These are phyloP conservation scores for Leptographium wingfieldii DNA, from an alignment of 2,329 filamentous ascomycete species.

Conservation along the genomic window DNA sequence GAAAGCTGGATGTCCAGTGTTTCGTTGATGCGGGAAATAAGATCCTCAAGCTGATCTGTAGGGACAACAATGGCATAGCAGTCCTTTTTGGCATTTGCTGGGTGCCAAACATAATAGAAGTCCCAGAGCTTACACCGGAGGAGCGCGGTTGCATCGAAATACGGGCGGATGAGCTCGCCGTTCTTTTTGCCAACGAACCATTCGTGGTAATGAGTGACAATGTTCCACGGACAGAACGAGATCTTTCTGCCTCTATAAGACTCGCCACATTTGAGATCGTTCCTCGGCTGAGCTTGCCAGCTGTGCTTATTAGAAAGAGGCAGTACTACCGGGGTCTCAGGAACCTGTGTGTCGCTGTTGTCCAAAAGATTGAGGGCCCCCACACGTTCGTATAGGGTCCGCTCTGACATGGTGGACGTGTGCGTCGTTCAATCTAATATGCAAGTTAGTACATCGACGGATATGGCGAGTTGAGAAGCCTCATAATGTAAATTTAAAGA, in stretches of 20 bases:
- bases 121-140: slow-evolving; percentile 57
- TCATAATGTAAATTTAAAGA: not conserved
- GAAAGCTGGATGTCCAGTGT: slow-evolving; percentile 39
- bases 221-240: slow-evolving; percentile 34
- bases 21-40: slow-evolving; percentile 53
- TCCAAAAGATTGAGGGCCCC: not conserved
- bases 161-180: slow-evolving; percentile 30
- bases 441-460: not conserved
- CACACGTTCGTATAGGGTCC: not conserved
- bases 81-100: slow-evolving; percentile 28
- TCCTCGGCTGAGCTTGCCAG: not conserved
- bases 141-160: slow-evolving; percentile 44
- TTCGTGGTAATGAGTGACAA: slow-evolving; percentile 45
- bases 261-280: not conserved
- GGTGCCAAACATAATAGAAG: slow-evolving; percentile 56
- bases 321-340: not conserved
- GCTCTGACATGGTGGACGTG: not conserved
- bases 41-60: slow-evolving; percentile 48
- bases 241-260: slow-evolving; percentile 11
- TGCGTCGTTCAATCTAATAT: not conserved
- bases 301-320: not conserved
- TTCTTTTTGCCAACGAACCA: slow-evolving; percentile 44
- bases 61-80: slow-evolving; percentile 53
- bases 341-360: not conserved
- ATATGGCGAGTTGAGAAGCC: not conserved